These are phyloP conservation scores for Trichoderma semiorbis DNA, from an alignment of 2,329 filamentous ascomycete genomes.

Conservation along the genomic window DNA sequence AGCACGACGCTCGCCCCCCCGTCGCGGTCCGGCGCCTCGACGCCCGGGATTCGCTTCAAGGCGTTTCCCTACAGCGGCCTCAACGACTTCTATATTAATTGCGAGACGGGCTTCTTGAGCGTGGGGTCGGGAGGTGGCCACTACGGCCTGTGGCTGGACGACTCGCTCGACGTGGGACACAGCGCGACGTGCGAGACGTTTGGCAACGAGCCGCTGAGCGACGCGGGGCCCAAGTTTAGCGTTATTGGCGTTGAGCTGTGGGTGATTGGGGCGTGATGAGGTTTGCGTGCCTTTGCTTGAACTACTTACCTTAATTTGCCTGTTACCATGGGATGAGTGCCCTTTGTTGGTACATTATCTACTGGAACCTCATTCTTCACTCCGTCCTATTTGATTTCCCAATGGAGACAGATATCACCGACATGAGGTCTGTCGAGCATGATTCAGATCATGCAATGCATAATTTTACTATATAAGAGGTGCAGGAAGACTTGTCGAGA, in stretches of 20 bases:
- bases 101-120: slow-evolving; percentile 78
- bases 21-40: slow-evolving; percentile 25
- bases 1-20: slow-evolving; percentile 36
- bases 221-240: slow-evolving; percentile 88
- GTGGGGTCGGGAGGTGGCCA: slow-evolving; percentile 85
- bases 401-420: background rate
- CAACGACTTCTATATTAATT: slow-evolving; percentile 96
- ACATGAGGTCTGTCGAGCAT: background rate
- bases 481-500: background rate
- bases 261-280: slow-evolving; percentile 64
- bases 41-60: slow-evolving; percentile 73
- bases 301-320: background rate
- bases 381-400: background rate
- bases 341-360: background rate
- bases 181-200: slow-evolving; percentile 86
- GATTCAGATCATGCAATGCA: background rate
- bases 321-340: background rate
- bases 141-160: slow-evolving; percentile 92
- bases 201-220: slow-evolving; percentile 89
- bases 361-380: background rate
- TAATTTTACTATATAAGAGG: background rate
- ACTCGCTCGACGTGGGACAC: slow-evolving; percentile 77
- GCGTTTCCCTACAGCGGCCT: slow-evolving; percentile 94
- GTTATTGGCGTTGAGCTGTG: slow-evolving; percentile 89
- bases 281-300: background rate